These are phyloP conservation scores for Teunomyces stri DNA, from an alignment of 805 yeast species.

Conservation along the genomic window DNA sequence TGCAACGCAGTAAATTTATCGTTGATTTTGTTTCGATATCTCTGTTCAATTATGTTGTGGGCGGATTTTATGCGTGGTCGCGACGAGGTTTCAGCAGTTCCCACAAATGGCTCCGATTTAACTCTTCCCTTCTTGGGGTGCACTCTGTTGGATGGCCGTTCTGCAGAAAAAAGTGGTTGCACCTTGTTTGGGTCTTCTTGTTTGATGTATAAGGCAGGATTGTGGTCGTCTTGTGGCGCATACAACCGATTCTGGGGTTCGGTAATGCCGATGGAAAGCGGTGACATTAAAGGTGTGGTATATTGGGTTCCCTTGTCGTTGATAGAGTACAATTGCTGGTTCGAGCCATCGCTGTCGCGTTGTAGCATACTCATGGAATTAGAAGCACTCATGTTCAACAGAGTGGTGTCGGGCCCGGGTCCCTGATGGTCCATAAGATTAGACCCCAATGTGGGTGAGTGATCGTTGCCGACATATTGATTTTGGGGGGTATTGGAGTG, in stretches of 20 bases:
- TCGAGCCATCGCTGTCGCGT: background rate
- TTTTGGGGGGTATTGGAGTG: background rate
- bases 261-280: conserved; percentile 3
- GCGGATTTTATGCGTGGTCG: conserved; percentile 29
- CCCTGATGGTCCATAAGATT: background rate
- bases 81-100: background rate
- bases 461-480: background rate
- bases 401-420: background rate
- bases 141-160: background rate
- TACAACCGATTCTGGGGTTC: conserved; percentile 11
- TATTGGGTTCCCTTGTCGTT: background rate
- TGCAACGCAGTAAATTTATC: conserved; percentile 40
- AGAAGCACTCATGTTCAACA: conserved; percentile 2
- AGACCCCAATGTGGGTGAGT: background rate
- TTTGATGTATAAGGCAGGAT: conserved; percentile 19
- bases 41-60: conserved; percentile 42
- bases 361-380: conserved; percentile 2
- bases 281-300: conserved; percentile 1
- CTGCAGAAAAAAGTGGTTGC: background rate
- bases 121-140: conserved; percentile 11
- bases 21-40: conserved; percentile 43
- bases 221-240: conserved; percentile 19
- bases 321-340: background rate
- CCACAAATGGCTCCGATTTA: conserved; percentile 2
- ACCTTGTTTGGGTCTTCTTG: conserved; percentile 8